Base-by-base conservation (phyloP, 1,139 yeast genomes). In the Sugiyamaella novakii region DNA sequence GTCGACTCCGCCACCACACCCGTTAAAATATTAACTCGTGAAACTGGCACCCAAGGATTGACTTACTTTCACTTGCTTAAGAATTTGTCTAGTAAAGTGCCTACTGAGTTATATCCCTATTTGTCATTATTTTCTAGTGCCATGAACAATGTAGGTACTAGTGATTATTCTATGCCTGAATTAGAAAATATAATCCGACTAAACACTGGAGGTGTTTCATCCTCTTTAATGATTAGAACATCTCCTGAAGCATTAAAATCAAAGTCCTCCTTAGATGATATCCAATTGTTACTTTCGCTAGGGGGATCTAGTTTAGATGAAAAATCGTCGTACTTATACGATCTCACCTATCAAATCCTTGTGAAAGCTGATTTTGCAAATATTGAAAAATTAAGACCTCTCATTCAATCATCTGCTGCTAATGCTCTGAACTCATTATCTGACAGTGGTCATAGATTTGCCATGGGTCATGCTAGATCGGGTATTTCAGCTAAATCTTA, bases 361-460 rank as follows among this genome's bases (percentile, higher is more conserved):
- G 63, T 74, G n/a, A 77, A 80, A 40, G 88, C 97, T 1, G 80
- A 83, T 56, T 84, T 88, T 59, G 73, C 72, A 17, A 85, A 86
- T 43, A 72, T 81, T 48, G 84, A 83, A 46, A 92, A 91, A 61
- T 73, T 92, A 52, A 74, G 80, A 54, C 81, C 87, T 1, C 72
- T 92, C 56, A 80, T 94, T 39, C 86, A 84, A 59, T 79, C 83
- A 46, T 68, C 84, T 63, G 85, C 87, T 0, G 85, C 91, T 37
- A 91, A 88, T 59, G 88, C 87, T 60, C 73, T 89, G 58, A 83
- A 89, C 59, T 74, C 77, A 8, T 78, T 89, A 46, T 92, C 96
- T 5, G 95, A 91, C 54, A 74, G 85, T 44, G 99, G 99, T 0
- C 98, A 92, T 63, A 74, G 84, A 1, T 91, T 77, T 68, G 96